Evolutionary conservation across 257 asterid genomes (phyloP).

Genomic region (Thymus mandschuricus): DNA sequence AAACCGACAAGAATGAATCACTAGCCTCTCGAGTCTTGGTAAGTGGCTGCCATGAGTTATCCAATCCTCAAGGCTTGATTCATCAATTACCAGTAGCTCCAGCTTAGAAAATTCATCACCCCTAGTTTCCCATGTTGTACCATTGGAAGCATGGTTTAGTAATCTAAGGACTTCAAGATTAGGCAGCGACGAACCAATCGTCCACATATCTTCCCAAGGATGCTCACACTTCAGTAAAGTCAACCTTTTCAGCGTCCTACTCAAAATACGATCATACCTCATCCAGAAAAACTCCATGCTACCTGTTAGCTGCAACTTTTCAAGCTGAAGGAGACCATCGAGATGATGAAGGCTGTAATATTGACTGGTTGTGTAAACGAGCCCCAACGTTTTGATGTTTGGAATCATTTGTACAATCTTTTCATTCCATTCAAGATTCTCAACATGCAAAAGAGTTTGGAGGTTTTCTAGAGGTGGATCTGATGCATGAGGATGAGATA

Average conservation of each 20-base stretch:
- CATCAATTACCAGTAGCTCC: neutral
- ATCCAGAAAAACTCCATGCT: neutral
- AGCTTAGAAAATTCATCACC: neutral
- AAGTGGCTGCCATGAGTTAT: neutral
- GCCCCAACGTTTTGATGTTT: neutral
- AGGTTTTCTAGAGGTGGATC: slow-evolving; percentile 1
- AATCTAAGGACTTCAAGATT: too few relatives aligned
- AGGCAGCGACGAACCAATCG: too few relatives aligned
- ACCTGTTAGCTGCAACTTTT: neutral
- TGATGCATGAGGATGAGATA: neutral
- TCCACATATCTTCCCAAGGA: too few relatives aligned
- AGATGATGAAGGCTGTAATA: slow-evolving; percentile 6
- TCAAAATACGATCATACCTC: neutral
- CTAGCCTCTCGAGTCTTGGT: neutral
- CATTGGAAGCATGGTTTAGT: too few relatives aligned
- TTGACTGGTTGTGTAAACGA: neutral
- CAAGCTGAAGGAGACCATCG: neutral
- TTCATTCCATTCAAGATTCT: neutral
- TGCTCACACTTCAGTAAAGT: too few relatives aligned
- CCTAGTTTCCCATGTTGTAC: too few relatives aligned
- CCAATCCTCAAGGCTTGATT: neutral
- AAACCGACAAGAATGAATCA: neutral
- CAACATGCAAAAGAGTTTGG: neutral
- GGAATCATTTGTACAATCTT: slow-evolving; percentile 10
- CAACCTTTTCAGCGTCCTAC: neutral